phyloP scores from a whole-genome alignment of 257 asterid genomes.

The Fraxinus cuspidata region DNA sequence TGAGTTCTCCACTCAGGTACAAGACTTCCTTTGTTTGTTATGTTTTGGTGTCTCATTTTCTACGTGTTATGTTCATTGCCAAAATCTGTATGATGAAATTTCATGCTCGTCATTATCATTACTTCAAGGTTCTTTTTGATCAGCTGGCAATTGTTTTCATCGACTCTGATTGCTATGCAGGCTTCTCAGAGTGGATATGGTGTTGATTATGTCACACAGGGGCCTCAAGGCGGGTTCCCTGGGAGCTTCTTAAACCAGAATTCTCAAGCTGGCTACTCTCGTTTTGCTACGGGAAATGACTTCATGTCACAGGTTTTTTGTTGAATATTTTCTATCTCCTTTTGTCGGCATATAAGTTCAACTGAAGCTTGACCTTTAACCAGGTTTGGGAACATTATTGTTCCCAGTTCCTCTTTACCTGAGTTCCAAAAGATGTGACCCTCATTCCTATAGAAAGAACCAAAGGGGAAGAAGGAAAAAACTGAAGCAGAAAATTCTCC shows the following conservation, averaged over 20 bases:
- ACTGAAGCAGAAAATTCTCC: too few relatives aligned
- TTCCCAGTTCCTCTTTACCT: background rate
- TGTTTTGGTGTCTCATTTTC: background rate
- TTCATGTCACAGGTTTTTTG: conserved; percentile 92
- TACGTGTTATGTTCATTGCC: background rate
- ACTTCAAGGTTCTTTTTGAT: conserved; percentile 6
- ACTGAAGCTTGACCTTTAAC: background rate
- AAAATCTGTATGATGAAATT: conserved; percentile 1
- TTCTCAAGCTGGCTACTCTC: conserved; percentile 91
- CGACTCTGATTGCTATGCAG: conserved; percentile 37
- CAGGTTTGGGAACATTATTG: background rate
- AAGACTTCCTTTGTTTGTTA: background rate
- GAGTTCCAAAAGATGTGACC: background rate
- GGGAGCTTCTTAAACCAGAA: conserved; percentile 82
- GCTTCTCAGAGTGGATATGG: conserved; percentile 92
- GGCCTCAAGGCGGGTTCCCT: conserved; percentile 88
- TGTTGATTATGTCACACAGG: conserved; percentile 76
- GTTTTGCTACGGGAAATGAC: conserved; percentile 83
- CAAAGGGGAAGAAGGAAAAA: background rate
- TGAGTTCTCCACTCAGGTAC: conserved; percentile 90
- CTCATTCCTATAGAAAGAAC: background rate
- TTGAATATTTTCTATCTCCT: conserved; percentile 10
- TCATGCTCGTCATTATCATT: conserved; percentile 3
- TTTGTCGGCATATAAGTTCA: background rate
- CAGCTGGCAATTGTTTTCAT: conserved; percentile 17